Base-by-base conservation (phyloP, 2,329 filamentous ascomycete genomes). In the Claviceps sp. region DNA sequence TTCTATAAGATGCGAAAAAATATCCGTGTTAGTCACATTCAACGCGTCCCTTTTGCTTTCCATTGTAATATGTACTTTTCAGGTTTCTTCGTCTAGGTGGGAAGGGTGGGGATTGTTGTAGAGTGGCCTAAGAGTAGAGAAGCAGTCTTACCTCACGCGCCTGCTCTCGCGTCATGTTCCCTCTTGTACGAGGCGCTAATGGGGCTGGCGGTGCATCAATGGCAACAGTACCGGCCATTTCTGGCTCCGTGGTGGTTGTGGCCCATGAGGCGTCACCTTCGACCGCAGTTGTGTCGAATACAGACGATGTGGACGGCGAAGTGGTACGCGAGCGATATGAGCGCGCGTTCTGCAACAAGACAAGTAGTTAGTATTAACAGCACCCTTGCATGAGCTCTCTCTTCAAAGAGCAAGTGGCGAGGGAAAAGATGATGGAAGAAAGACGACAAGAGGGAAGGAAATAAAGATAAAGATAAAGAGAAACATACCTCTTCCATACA, bases 201-300 rank as follows among this genome's bases (percentile, higher is more conserved):
- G 49, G 16, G 44, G 48, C 48, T 3, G 55, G 43, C n/a, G 56
- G 41, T n/a, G 54, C 47, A 16, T 48, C 34, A 11, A 54, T 17
- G 14, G 49, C 39, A 2, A 53, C 42, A 2, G 53, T 51, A 13
- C 41, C 49, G 22, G 58, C 52, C 49, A 55, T 43, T 43, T 78
- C 73, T 3, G 72, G 73, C 55, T 77, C 75, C n/a, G 74, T 77
- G 16, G 76, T 60, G 24, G 67, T 62, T 0, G 75, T 78, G 22
- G 67, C 67, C 61, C 73, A 74, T 5, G 76, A 74, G 24, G 67
- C 70, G 59, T 77, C 72, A 55, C 68, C 71, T 57, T 77, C 73
- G 54, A 68, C 64, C 47, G 59, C 64, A 1, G 74, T 75, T 52
- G 62, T 66, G 61, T 79, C 76, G 55, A 79, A 77, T 41, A 78